Conservation (phyloP, 2,329 filamentous ascomycete genomes). For the Macrophomina phaseolina region DNA sequence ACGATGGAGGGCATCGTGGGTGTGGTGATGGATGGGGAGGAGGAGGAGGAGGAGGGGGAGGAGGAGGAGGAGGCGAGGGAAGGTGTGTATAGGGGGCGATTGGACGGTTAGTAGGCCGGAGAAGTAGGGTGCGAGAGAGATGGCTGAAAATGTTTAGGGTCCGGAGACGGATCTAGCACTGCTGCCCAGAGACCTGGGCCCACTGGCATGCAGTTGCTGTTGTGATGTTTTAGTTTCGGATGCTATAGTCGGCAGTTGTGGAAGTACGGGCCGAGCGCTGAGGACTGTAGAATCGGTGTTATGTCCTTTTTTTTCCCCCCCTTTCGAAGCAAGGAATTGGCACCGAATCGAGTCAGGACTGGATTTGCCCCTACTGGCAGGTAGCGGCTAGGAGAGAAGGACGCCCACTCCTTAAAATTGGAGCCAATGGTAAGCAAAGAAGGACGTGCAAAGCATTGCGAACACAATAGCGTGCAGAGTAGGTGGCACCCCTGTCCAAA, state of each 20-base stretch:
- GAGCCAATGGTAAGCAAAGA: too few relatives aligned
- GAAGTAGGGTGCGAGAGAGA: neutral
- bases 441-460: too few relatives aligned
- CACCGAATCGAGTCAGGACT: too few relatives aligned
- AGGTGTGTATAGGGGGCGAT: neutral
- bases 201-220: neutral
- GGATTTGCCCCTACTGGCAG: too few relatives aligned
- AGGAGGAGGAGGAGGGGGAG: neutral
- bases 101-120: neutral
- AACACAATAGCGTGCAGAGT: neutral
- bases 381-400: too few relatives aligned
- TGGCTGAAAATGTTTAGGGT: neutral
- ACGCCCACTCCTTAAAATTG: too few relatives aligned
- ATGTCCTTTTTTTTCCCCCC: too few relatives aligned
- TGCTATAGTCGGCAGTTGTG: slow-evolving; percentile 4
- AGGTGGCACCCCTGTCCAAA: slow-evolving; percentile 1
- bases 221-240: neutral
- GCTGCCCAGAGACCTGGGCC: neutral
- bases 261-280: slow-evolving; percentile 1
- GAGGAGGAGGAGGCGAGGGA: neutral
- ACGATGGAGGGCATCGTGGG: neutral
- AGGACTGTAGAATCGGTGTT: neutral
- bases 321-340: too few relatives aligned
- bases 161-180: neutral
- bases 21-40: neutral